Percentiles rank a stretch among this genome's conserved stretches.
These are phyloP conservation scores for Geotrichum citri-aurantii DNA, from an alignment of 1,139 yeast species.

Conservation along the genomic window DNA sequence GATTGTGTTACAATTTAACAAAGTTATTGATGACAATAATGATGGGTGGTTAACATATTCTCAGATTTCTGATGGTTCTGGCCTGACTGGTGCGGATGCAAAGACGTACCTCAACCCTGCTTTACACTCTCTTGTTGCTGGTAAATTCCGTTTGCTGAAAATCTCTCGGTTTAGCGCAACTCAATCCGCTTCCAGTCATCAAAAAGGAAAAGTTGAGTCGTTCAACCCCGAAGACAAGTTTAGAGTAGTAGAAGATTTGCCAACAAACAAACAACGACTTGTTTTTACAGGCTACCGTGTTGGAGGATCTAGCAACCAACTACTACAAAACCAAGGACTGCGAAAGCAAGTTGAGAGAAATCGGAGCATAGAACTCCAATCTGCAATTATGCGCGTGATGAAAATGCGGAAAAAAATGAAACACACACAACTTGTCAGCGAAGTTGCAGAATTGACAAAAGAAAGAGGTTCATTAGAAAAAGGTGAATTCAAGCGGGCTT, in stretches of 20 bases:
- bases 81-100: neutral
- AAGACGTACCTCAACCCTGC: neutral
- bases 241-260: neutral
- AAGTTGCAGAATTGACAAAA: constrained; percentile 29
- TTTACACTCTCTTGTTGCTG: constrained; percentile 1
- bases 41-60: neutral
- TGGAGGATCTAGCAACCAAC: neutral
- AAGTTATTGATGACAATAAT: neutral
- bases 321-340: neutral
- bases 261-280: neutral
- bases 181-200: neutral
- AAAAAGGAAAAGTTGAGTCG: neutral
- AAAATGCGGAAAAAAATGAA: constrained; percentile 31
- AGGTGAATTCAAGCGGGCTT: constrained; percentile 3
- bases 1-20: constrained; percentile 32
- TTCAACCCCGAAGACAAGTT: neutral
- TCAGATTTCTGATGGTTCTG: neutral
- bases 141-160: neutral
- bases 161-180: neutral
- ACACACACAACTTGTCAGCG: constrained; percentile 37
- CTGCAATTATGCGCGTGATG: constrained; percentile 37
- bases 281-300: neutral
- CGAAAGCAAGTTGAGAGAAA: constrained; percentile 20
- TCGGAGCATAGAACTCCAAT: constrained; percentile 35
- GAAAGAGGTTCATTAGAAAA: constrained; percentile 26